Base-by-base conservation (phyloP, 495 filamentous ascomycete species). In the Chaetomium fimeti region DNA sequence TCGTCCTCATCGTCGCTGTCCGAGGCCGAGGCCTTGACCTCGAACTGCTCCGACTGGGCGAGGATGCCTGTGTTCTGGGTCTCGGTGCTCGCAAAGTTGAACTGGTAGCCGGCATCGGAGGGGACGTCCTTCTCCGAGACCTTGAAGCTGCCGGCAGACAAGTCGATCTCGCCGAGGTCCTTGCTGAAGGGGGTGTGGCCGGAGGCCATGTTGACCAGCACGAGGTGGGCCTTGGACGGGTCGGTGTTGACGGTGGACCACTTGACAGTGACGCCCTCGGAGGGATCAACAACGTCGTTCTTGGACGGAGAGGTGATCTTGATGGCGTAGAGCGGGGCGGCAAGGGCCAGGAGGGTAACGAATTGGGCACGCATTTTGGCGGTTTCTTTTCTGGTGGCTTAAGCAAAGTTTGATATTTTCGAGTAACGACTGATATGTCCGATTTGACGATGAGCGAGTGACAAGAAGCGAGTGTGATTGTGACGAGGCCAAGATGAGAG, bases 131-230 rank as follows among this genome's bases (percentile, higher is more conserved):
- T 3, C 60, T 62, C 58, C 5, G 47, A 59, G 29, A 74, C 62
- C 29, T 29, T 42, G 59, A 67, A 18, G 63, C 58, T 61, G 63
- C 70, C 70, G 52, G 48, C 58, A 29, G 55, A 65, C 18, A 74
- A 66, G 64, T 72, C 70, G 58, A 74, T 29, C 65, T 68, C 68
- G 60, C 69, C 72, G 42, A 74, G 60, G 55, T 72, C 70, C 62
- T 68, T 68, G 64, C 22, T 58, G 68, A 48, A 72, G 42, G 70
- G 72, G 38, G 66, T 68, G 68, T 69, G 64, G 53, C 72, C 72
- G 54, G 59, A 32, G 66, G 72, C 72, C 70, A 67, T 65, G 70
- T 74, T 74, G 68, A 74, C 72, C 22, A 74, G 70, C 54, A 69
- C 56, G 32, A 72, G 65, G 64, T 72, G 66, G 32, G 72, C 72